phyloP scores from a whole-genome alignment of 1,284 basidiomycete genomes.

The Rhodotorula glutinis region DNA sequence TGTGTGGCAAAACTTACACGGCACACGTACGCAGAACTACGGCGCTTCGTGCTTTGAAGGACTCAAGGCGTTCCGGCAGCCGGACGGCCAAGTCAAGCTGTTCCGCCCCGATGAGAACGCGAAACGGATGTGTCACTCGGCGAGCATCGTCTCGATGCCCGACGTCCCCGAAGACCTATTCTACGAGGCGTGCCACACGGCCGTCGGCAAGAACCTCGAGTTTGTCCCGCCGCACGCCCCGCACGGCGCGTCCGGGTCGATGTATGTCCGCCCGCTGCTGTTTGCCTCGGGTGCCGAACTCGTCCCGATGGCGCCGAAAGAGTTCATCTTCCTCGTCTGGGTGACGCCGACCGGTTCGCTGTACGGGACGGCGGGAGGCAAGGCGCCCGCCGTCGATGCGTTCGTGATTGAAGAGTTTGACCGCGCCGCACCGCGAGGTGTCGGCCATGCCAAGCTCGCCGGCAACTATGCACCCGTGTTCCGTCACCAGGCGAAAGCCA shows the following conservation, averaged over 20 bases:
- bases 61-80: constrained; percentile 45
- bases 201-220: constrained; percentile 48
- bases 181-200: constrained; percentile 43
- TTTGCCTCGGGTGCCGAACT: constrained; percentile 41
- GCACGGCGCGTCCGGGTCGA: constrained; percentile 27
- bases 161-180: constrained; percentile 42
- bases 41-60: constrained; percentile 45
- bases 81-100: constrained; percentile 43
- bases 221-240: constrained; percentile 46
- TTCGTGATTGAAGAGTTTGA: constrained; percentile 48
- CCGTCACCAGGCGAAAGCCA: constrained; percentile 43
- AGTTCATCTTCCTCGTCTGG: constrained; percentile 49
- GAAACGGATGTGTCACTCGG: constrained; percentile 38
- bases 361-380: constrained; percentile 45
- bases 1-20: too few relatives aligned
- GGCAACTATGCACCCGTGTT: constrained; percentile 48
- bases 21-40: constrained; percentile 47
- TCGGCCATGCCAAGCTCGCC: constrained; percentile 43
- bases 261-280: constrained; percentile 32
- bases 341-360: constrained; percentile 48
- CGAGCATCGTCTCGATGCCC: constrained; percentile 46
- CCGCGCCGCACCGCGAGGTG: constrained; percentile 47
- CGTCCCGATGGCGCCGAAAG: constrained; percentile 44
- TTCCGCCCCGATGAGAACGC: constrained; percentile 49
- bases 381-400: constrained; percentile 47